These are phyloP conservation scores for Przewalskia tangutica DNA, from an alignment of 257 asterid genomes.

Conservation along the genomic window DNA sequence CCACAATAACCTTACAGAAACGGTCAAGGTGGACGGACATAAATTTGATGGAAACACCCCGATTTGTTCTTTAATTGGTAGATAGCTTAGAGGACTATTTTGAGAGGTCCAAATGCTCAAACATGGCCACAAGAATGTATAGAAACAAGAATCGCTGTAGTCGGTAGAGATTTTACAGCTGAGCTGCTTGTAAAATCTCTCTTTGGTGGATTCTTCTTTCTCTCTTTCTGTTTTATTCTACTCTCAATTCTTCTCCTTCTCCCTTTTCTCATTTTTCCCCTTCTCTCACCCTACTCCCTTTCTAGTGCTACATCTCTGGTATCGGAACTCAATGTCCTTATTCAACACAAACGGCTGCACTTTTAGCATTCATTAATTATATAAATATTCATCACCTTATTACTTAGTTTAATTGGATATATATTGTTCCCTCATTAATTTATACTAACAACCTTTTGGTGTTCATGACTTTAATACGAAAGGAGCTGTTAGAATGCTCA, in stretches of 20 bases:
- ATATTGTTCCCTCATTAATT: background rate
- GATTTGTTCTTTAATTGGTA: background rate
- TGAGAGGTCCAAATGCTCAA: background rate
- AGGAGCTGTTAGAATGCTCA: background rate
- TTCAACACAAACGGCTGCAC: background rate
- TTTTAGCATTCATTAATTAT: background rate
- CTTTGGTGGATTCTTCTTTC: background rate
- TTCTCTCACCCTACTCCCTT: background rate
- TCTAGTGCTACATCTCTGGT: background rate
- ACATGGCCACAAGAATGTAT: background rate
- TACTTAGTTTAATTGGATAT: background rate
- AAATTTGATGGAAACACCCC: background rate
- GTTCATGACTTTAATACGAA: background rate
- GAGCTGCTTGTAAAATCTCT: background rate
- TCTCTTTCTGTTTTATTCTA: background rate
- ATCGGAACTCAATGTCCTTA: background rate
- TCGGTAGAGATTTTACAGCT: background rate
- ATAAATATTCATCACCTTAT: background rate
- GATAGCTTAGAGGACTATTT: background rate
- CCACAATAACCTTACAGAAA: background rate
- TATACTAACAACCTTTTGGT: background rate
- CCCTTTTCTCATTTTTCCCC: background rate
- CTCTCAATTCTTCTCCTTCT: background rate
- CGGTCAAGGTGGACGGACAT: background rate
- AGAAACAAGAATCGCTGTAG: background rate